These are phyloP conservation scores for Fusarium buharicum DNA, from an alignment of 2,329 filamentous ascomycete species.

Conservation along the genomic window DNA sequence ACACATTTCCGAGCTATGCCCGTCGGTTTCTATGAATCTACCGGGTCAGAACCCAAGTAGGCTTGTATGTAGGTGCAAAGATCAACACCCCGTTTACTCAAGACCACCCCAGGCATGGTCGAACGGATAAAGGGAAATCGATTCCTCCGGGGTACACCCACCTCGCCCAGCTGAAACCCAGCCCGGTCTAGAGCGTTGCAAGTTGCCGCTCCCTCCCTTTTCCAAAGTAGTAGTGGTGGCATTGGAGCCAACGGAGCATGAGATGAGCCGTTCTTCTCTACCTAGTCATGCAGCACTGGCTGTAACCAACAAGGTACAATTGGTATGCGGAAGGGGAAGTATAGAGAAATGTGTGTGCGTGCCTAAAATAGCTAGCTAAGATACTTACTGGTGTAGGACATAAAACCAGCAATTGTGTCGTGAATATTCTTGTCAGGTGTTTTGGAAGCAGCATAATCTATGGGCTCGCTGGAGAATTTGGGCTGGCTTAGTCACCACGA, in stretches of 20 bases:
- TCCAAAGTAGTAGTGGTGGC: background rate
- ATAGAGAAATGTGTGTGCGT: background rate
- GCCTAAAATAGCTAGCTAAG: background rate
- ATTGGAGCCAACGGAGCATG: slow-evolving; percentile 11
- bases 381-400: background rate
- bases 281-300: slow-evolving; percentile 22
- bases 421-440: background rate
- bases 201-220: slow-evolving; percentile 16
- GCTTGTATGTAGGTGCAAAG: no score
- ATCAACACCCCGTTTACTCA: slow-evolving; percentile 2
- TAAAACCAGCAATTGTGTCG: background rate
- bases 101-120: background rate
- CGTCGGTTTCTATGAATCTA: slow-evolving; percentile 13
- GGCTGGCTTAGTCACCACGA: slow-evolving; percentile 4
- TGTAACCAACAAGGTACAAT: slow-evolving; percentile 30
- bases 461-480: background rate
- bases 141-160: slow-evolving; percentile 1
- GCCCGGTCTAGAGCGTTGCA: slow-evolving; percentile 22
- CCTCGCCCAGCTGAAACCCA: slow-evolving; percentile 3
- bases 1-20: slow-evolving; percentile 25
- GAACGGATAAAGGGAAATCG: background rate
- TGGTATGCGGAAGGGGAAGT: slow-evolving; percentile 2
- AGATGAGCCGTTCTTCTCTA: background rate
- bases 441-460: background rate
- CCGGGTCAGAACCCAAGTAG: background rate